phyloP scores from a whole-genome alignment of 2,329 filamentous ascomycete species.

The Alternaria sp. region DNA sequence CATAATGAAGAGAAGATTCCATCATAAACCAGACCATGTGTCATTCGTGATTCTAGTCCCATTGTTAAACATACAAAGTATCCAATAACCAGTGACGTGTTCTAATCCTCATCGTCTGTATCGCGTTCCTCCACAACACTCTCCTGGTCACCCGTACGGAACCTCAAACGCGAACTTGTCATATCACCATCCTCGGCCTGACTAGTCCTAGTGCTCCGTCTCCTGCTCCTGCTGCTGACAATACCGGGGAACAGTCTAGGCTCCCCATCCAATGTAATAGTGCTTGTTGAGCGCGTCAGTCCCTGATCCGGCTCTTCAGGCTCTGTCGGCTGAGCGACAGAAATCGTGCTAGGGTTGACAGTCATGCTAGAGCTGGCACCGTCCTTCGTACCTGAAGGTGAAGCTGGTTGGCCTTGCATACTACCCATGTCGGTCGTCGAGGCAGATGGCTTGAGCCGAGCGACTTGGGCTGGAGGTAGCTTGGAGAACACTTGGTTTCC shows the following conservation, averaged over 20 bases:
- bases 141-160: constrained; percentile 4
- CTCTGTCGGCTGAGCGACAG: constrained; percentile 32
- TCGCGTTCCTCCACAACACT: constrained; percentile 15
- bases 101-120: constrained; percentile 17
- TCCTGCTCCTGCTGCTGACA: constrained; percentile 56
- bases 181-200: constrained; percentile 26
- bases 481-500: constrained; percentile 36
- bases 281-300: constrained; percentile 33
- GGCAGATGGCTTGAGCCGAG: constrained; percentile 40
- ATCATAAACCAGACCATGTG: not conserved
- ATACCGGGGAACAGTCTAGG: constrained; percentile 76
- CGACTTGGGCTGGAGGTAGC: constrained; percentile 46
- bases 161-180: constrained; percentile 12
- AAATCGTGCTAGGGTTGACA: constrained; percentile 28
- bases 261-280: constrained; percentile 57
- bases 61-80: not conserved
- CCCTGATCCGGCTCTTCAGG: constrained; percentile 23
- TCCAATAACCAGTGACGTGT: not conserved
- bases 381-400: constrained; percentile 29
- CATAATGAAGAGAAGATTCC: not conserved
- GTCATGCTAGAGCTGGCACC: constrained; percentile 36
- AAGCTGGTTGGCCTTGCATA: constrained; percentile 30
- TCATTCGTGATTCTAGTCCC: not conserved
- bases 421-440: constrained; percentile 25
- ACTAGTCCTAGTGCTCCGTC: constrained; percentile 38